A percentile compares a stretch with the other conserved stretches of the same genome.
phyloP scores from a whole-genome alignment of 179 eudicot genomes.

The Sideroxylon spinosum region DNA sequence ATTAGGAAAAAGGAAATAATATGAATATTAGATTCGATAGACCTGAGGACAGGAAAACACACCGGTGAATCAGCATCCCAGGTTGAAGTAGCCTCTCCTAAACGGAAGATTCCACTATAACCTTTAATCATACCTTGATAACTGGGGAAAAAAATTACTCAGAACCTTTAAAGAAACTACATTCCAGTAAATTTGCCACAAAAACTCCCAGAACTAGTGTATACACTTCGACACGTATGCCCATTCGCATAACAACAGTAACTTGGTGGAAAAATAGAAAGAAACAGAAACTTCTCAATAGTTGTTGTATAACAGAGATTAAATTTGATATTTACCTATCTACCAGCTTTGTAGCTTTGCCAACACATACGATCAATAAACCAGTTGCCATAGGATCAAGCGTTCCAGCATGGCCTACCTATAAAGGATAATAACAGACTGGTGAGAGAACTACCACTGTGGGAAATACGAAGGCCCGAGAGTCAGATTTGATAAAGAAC shows the following conservation, averaged over 20 bases:
- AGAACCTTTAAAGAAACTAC: background rate
- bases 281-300: background rate
- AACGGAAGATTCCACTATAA: constrained; percentile 87
- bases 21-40: background rate
- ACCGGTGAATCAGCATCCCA: constrained; percentile 99
- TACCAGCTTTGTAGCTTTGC: constrained; percentile 91
- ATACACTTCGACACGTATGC: background rate
- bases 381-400: constrained; percentile 99
- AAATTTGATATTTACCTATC: constrained; percentile 45
- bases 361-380: constrained; percentile 90
- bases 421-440: constrained; percentile 15
- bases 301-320: background rate
- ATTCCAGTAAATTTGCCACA: constrained; percentile 2
- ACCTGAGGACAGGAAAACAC: constrained; percentile 26
- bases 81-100: constrained; percentile 98
- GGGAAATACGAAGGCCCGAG: background rate
- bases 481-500: constrained; percentile 2
- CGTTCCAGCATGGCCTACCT: constrained; percentile 99
- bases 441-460: constrained; percentile 8
- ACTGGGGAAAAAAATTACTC: constrained; percentile 35
- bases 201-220: background rate
- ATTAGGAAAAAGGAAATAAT: background rate
- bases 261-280: background rate
- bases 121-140: constrained; percentile 97
- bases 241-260: background rate